Conservation (phyloP, 2,329 filamentous ascomycete species). For the Colletotrichum cereale region DNA sequence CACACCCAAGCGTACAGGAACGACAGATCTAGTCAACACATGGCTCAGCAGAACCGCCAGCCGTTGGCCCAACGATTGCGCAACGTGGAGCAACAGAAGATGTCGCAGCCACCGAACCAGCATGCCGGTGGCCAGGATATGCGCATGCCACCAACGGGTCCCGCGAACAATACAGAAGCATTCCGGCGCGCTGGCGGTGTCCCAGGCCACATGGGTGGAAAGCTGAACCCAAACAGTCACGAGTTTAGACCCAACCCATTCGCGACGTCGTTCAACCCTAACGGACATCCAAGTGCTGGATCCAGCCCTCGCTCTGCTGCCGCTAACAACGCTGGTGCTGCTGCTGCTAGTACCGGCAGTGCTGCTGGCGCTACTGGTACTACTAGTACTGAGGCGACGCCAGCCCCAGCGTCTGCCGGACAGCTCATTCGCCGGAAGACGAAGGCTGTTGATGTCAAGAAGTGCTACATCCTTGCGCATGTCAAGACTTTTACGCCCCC, state of each 20-base stretch:
- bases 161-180: slow-evolving; percentile 68
- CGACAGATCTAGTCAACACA: slow-evolving; percentile 60
- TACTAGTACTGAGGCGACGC: slow-evolving; percentile 12
- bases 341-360: slow-evolving; percentile 27
- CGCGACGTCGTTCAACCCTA: slow-evolving; percentile 85
- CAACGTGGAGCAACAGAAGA: slow-evolving; percentile 65
- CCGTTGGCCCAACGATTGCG: slow-evolving; percentile 64
- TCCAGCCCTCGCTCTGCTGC: slow-evolving; percentile 78
- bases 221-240: slow-evolving; percentile 74
- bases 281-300: slow-evolving; percentile 70
- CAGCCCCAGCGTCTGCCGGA: slow-evolving; percentile 49
- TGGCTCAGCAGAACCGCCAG: slow-evolving; percentile 55
- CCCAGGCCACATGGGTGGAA: slow-evolving; percentile 64
- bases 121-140: slow-evolving; percentile 72
- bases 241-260: slow-evolving; percentile 91
- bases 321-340: slow-evolving; percentile 62
- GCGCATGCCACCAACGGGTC: slow-evolving; percentile 80
- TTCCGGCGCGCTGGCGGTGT: slow-evolving; percentile 67
- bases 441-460: slow-evolving; percentile 77
- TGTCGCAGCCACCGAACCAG: slow-evolving; percentile 57
- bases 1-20: slow-evolving; percentile 62
- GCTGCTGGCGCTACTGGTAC: background rate
- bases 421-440: slow-evolving; percentile 78
- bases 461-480: slow-evolving; percentile 68
- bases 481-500: slow-evolving; percentile 67